Evolutionary conservation across 73 alveolate genomes (phyloP).

Genomic region (Strombidium stylifer): DNA sequence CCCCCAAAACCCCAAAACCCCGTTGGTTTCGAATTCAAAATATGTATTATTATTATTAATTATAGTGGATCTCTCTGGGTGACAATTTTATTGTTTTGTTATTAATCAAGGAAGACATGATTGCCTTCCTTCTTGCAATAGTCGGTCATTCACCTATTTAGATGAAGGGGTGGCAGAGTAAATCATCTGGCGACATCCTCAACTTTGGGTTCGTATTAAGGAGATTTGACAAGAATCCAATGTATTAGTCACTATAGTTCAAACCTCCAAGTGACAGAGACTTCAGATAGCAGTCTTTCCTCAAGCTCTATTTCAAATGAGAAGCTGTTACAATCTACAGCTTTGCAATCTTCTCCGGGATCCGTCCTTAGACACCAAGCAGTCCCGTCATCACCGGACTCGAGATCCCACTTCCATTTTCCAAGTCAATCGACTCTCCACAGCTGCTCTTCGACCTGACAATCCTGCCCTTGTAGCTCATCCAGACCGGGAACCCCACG

Average conservation of each 20-base stretch:
- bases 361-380: constrained; percentile 55
- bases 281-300: constrained; percentile 4
- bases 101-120: no score
- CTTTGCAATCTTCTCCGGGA: constrained; percentile 41
- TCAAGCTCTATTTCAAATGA: constrained; percentile 1
- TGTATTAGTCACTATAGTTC: constrained; percentile 34
- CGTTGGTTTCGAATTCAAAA: no score
- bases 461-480: constrained; percentile 81
- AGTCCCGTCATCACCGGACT: constrained; percentile 43
- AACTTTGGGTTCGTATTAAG: constrained; percentile 53
- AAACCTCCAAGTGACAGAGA: constrained; percentile 28
- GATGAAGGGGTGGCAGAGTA: constrained; percentile 61
- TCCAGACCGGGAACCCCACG: constrained; percentile 86
- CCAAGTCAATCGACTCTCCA: constrained; percentile 42
- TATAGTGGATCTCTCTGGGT: no score
- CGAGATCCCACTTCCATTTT: background rate
- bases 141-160: no score
- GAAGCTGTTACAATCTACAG: constrained; percentile 26
- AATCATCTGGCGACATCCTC: constrained; percentile 70
- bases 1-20: no score
- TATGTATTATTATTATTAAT: no score
- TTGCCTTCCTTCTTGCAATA: no score
- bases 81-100: no score
- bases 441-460: no score
- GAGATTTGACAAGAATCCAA: constrained; percentile 44